phyloP scores from a whole-genome alignment of 331 rosid species.

The Ulmus americana region DNA sequence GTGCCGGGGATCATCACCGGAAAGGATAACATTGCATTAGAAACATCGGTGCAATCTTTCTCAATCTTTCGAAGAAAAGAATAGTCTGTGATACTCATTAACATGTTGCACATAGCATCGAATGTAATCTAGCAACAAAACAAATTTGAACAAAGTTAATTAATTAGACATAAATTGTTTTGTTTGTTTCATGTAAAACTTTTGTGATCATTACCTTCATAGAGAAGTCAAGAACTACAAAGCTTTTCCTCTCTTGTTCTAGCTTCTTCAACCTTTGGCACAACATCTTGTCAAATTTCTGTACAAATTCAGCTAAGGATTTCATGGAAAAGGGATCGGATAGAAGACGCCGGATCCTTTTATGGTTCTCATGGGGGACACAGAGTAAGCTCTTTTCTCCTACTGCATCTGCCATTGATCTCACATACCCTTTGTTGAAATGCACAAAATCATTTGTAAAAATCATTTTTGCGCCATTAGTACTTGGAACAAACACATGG shows the following conservation, averaged over 20 bases:
- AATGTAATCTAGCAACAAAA: slow-evolving; percentile 39
- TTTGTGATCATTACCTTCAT: slow-evolving; percentile 40
- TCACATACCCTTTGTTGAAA: slow-evolving; percentile 58
- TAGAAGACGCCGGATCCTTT: slow-evolving; percentile 56
- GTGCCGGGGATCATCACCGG: slow-evolving; percentile 59
- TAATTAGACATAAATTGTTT: neutral
- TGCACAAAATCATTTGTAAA: slow-evolving; percentile 48
- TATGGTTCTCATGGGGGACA: slow-evolving; percentile 46
- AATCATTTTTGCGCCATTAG: slow-evolving; percentile 27
- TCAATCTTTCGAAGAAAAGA: slow-evolving; percentile 43
- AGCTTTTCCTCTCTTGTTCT: slow-evolving; percentile 40
- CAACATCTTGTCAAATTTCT: slow-evolving; percentile 46
- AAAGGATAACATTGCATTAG: slow-evolving; percentile 58
- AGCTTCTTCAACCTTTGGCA: slow-evolving; percentile 39
- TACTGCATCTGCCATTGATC: slow-evolving; percentile 60
- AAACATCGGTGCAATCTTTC: slow-evolving; percentile 43
- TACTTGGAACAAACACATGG: too few relatives aligned
- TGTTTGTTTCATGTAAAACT: too few relatives aligned
- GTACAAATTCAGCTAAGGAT: slow-evolving; percentile 45
- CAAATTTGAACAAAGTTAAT: too few relatives aligned
- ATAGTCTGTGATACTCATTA: slow-evolving; percentile 51
- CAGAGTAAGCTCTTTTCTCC: slow-evolving; percentile 55
- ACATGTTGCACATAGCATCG: slow-evolving; percentile 63
- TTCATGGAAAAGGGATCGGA: slow-evolving; percentile 60
- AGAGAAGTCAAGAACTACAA: slow-evolving; percentile 40